Evolutionary conservation across 2,329 filamentous ascomycete genomes (phyloP), one percentile per base, ranked within the genome.

Genomic region (Fusarium cicatricum): DNA sequence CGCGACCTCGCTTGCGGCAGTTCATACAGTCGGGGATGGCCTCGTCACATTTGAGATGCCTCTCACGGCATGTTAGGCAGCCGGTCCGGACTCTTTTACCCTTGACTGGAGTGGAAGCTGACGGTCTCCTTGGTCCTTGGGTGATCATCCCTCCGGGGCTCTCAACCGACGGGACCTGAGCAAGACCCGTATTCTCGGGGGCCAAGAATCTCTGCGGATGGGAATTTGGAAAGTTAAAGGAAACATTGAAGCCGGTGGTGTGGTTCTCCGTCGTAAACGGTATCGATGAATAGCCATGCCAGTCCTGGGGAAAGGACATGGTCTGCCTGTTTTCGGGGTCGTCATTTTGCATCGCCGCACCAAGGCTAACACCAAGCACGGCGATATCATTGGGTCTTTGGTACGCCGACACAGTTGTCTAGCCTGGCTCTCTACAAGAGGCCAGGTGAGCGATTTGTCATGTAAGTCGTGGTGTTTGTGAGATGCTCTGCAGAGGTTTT

Each of bases 11-110:
- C 76, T 96, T 97, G 55, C 86, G 85, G 75, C 94, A 97, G 70
- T 97, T 97, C 67, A 90, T 80, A 61, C 84, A 86, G 29, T 81
- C 77, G 6, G 83, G 84, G 4, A 76, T 67, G 5, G 81, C 88
- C 74, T 96, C 92, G 70, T 97, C 93, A 73, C 93, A 97, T 74
- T 97, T 97, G 45, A 97, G 79, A 78, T 97, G 93, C 40, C 92
- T 82, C 73, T 96, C 90, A 65, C 93, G 84, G 74, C 93, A 97
- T 3, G 93, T 97, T 63, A 97, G 78, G 72, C 93, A 97, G 32
- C 93, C 93, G 3, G 93, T 97, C 40, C 94, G 87, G 15, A 96
- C 92, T 62, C 93, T 83, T 76, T 89, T 94, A n/a, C 91, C 60
- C 55, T 73, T 73, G 2, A 52, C 47, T 19, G 57, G 49, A 12